phyloP scores from a whole-genome alignment of 805 yeast genomes.

The Candida michaelii region DNA sequence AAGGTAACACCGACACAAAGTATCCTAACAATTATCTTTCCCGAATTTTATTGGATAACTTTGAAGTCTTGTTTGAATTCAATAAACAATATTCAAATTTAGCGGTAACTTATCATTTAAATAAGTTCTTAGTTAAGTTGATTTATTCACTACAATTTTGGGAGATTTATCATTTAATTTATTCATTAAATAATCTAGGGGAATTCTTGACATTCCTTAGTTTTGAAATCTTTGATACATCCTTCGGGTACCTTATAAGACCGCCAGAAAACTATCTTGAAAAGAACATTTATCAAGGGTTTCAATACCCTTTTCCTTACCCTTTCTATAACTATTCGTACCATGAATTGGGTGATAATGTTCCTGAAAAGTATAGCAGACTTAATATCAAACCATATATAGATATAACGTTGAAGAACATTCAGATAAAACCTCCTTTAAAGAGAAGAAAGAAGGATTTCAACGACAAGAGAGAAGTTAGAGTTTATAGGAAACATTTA shows the following conservation, averaged over 20 bases:
- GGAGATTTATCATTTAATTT: conserved; percentile 43
- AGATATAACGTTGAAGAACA: conserved; percentile 29
- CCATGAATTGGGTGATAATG: conserved; percentile 33
- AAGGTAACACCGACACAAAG: not conserved
- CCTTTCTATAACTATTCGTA: conserved; percentile 47
- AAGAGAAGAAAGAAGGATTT: not conserved
- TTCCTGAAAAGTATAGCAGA: conserved; percentile 24
- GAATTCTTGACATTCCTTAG: conserved; percentile 33
- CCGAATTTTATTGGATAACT: conserved; percentile 39
- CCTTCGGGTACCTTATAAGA: conserved; percentile 37
- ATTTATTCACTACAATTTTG: conserved; percentile 41
- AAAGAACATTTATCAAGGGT: conserved; percentile 38
- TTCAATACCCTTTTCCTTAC: conserved; percentile 45
- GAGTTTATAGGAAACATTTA: conserved; percentile 3
- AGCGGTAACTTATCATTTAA: conserved; percentile 38
- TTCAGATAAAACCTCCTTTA: conserved; percentile 5
- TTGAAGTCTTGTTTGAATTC: conserved; percentile 27
- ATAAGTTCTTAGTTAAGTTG: conserved; percentile 38
- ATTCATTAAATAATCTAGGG: conserved; percentile 31
- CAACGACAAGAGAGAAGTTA: conserved; percentile 7
- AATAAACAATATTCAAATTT: conserved; percentile 37
- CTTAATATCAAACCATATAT: conserved; percentile 35
- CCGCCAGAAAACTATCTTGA: conserved; percentile 41
- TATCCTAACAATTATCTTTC: conserved; percentile 40
- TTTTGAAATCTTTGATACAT: conserved; percentile 35